Evolutionary conservation across 345 rosid genomes (phyloP).

Genomic region (Abelmoschus esculentus): DNA sequence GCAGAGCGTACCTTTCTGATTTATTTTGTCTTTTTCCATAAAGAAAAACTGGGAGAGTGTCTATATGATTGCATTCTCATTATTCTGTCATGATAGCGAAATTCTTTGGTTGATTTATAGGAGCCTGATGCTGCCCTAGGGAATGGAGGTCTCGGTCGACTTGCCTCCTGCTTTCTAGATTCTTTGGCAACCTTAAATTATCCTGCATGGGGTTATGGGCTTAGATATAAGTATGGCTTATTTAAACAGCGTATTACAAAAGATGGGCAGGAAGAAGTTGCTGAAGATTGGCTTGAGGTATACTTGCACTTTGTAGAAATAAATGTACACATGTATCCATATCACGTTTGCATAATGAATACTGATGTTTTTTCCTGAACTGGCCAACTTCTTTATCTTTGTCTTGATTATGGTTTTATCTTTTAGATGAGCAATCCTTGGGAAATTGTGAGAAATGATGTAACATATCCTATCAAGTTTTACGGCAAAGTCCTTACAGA

Average conservation of each 20-base stretch:
- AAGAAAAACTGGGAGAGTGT: background rate
- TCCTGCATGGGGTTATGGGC: slow-evolving; percentile 88
- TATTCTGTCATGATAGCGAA: background rate
- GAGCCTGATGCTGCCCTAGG: slow-evolving; percentile 92
- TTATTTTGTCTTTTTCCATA: background rate
- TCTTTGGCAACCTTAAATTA: slow-evolving; percentile 73
- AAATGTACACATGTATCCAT: background rate
- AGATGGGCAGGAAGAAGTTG: slow-evolving; percentile 77
- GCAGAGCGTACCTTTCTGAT: background rate
- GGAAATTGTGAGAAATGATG: slow-evolving; percentile 79
- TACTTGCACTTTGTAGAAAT: slow-evolving; percentile 13
- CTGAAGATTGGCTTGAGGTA: slow-evolving; percentile 93
- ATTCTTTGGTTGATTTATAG: slow-evolving; percentile 25
- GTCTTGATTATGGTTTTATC: slow-evolving; percentile 13
- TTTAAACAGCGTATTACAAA: slow-evolving; percentile 68
- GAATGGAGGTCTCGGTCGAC: slow-evolving; percentile 82
- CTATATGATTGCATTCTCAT: background rate
- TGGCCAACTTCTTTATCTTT: slow-evolving; percentile 1
- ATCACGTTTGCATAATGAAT: background rate
- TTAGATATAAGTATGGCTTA: slow-evolving; percentile 70
- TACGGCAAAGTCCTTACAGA: slow-evolving; percentile 65
- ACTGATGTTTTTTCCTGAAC: background rate
- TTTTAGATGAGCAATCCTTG: slow-evolving; percentile 74
- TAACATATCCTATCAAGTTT: slow-evolving; percentile 63
- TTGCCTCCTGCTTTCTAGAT: slow-evolving; percentile 77